Conservation (phyloP, 116 monocot genomes). For the Phalaenopsis hybrid region DNA sequence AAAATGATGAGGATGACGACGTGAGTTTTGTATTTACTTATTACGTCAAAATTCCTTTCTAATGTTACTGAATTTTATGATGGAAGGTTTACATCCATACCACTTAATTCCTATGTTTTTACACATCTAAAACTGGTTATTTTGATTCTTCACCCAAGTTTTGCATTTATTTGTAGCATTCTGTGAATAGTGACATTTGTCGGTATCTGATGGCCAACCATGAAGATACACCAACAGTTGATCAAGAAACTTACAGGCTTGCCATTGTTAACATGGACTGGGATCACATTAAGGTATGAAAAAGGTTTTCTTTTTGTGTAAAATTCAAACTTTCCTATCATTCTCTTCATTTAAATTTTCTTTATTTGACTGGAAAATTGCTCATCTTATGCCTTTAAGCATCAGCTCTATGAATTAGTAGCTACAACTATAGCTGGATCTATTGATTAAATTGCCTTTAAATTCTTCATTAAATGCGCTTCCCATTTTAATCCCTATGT, state of each 20-base stretch:
- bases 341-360: background rate
- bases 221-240: constrained; percentile 58
- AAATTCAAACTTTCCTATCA: background rate
- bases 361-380: background rate
- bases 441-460: background rate
- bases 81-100: too few species aligned
- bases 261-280: constrained; percentile 97
- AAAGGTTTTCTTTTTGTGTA: background rate
- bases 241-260: constrained; percentile 69
- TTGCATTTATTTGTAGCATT: constrained; percentile 32
- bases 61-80: background rate
- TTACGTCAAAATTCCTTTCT: background rate
- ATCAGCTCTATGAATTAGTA: background rate
- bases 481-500: too few species aligned
- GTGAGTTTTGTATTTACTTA: constrained; percentile 6
- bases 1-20: constrained; percentile 36
- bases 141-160: background rate
- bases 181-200: constrained; percentile 41
- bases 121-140: background rate
- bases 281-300: constrained; percentile 82
- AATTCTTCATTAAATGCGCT: background rate
- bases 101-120: too few species aligned
- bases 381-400: background rate
- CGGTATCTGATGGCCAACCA: constrained; percentile 60
- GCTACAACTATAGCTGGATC: background rate